Conservation (phyloP, 176 grass and related monocot genomes). For the Oryza meyeriana region DNA sequence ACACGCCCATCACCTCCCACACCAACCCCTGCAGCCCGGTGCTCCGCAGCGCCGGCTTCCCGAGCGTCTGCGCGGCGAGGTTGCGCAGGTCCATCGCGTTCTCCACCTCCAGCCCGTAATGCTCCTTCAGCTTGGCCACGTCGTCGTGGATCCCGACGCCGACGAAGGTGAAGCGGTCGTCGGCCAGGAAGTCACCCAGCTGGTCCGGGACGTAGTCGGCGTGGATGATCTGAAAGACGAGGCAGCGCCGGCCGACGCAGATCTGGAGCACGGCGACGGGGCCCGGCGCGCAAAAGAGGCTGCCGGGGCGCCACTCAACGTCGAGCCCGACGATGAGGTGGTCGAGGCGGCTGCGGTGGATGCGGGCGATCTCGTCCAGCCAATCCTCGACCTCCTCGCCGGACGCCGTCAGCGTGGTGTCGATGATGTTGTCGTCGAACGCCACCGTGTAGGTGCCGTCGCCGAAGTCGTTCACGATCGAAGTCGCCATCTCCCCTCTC, state of each 20-base stretch:
- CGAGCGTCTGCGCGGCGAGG: constrained; percentile 14
- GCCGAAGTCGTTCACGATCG: neutral
- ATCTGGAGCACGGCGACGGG: constrained; percentile 52
- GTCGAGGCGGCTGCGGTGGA: constrained; percentile 24
- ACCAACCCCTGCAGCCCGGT: constrained; percentile 22
- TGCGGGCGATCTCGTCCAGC: neutral
- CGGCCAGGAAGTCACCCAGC: constrained; percentile 20
- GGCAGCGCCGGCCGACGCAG: constrained; percentile 45
- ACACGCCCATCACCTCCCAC: constrained; percentile 31
- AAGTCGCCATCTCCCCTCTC: neutral
- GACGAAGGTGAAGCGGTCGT: constrained; percentile 39
- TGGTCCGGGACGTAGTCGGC: constrained; percentile 33
- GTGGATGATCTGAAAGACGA: constrained; percentile 56
- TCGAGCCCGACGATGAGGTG: constrained; percentile 40
- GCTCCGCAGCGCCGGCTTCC: neutral
- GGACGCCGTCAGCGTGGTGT: constrained; percentile 14
- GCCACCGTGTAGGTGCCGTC: constrained; percentile 17
- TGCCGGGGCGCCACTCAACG: constrained; percentile 42
- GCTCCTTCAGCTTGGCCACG: neutral
- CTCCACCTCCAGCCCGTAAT: neutral
- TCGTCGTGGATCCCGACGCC: constrained; percentile 32
- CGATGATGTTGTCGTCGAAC: neutral
- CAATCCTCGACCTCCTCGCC: neutral
- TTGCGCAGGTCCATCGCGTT: neutral
- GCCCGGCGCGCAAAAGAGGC: neutral